Base-by-base conservation (phyloP, 75 land plant genomes). In the Isoetes taiwanensis region DNA sequence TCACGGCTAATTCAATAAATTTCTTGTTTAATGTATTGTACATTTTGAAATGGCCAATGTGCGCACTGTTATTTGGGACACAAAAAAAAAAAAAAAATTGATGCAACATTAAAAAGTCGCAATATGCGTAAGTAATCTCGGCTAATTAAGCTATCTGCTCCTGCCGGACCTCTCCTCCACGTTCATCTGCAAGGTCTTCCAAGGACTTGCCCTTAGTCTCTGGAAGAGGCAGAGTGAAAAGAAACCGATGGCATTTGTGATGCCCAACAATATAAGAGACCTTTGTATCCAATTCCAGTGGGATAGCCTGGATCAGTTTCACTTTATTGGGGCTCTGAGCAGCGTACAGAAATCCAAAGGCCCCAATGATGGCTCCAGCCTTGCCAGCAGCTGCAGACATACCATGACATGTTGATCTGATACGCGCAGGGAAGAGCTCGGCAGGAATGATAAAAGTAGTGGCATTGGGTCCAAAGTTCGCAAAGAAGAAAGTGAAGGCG, bases 401-500 rank as follows among this genome's bases (percentile, higher is more conserved):
- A 0, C 65, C 65, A 34, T 63, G 65, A 3, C 65, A 63, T 0
- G 65, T 63, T 1, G 65, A 63, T 6, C 65, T 12, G 19, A 63
- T 32, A 19, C 65, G 17, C 0, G 65, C 65, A 2, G 65, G 65
- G 65, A 63, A 63, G 2, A 63, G 25, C 62, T 63, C 65, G 0
- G 65, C 65, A 3, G 65, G 65, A 23, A 63, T 59, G 1, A 63
- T 25, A 17, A 19, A 19, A 19, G 19, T 4, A 9, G 72, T 71
- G 39, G 32, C 30, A 52, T 71, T 46, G 11, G 65, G 65, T 25
- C 65, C 54, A 14, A 65, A 65, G 34, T 65, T 65, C 14, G 64
- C 1, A 27, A 65, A 65, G 50, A 67, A 62, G 39, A 67, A 62
- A 0, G 73, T 72, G 2, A 72, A 38, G n/a, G 74, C 67, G 38